A percentile compares a stretch with the other conserved stretches of the same genome.
phyloP scores from a whole-genome alignment of 108 stramenopile genomes.

The Mediolabrus comicus region DNA sequence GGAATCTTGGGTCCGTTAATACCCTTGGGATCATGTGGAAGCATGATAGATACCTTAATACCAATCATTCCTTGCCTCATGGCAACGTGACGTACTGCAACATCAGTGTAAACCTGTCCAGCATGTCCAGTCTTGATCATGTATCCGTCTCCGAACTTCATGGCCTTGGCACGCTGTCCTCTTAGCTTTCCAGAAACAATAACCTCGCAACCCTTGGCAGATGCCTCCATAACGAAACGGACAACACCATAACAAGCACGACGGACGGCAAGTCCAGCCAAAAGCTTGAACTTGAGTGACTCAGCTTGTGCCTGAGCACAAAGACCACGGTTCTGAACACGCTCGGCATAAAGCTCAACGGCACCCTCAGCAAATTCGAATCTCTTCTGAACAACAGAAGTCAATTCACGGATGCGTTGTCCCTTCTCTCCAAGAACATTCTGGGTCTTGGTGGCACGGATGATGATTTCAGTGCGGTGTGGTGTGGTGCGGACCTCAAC shows the following conservation, averaged over 20 bases:
- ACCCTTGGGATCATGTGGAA: conserved; percentile 97
- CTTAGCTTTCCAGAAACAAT: conserved; percentile 99
- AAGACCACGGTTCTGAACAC: conserved; percentile 97
- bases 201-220: conserved; percentile 99
- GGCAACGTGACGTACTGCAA: conserved; percentile 97
- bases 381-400: conserved; percentile 98
- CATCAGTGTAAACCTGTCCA: conserved; percentile 97
- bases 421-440: conserved; percentile 99
- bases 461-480: conserved; percentile 98
- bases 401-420: conserved; percentile 98
- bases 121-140: conserved; percentile 99
- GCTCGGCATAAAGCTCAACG: conserved; percentile 98
- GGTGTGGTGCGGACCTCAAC: conserved; percentile 99
- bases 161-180: conserved; percentile 99
- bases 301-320: conserved; percentile 99
- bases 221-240: conserved; percentile 99
- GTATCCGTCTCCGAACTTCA: conserved; percentile 99
- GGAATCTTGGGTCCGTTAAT: conserved; percentile 85
- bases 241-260: conserved; percentile 99
- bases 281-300: conserved; percentile 98
- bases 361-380: conserved; percentile 98
- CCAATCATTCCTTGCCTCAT: conserved; percentile 99
- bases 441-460: conserved; percentile 98
- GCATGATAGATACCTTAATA: conserved; percentile 98
- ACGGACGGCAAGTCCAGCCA: conserved; percentile 98